These are phyloP conservation scores for Geranium incanum DNA, from an alignment of 441 rosid genomes.

Conservation along the genomic window DNA sequence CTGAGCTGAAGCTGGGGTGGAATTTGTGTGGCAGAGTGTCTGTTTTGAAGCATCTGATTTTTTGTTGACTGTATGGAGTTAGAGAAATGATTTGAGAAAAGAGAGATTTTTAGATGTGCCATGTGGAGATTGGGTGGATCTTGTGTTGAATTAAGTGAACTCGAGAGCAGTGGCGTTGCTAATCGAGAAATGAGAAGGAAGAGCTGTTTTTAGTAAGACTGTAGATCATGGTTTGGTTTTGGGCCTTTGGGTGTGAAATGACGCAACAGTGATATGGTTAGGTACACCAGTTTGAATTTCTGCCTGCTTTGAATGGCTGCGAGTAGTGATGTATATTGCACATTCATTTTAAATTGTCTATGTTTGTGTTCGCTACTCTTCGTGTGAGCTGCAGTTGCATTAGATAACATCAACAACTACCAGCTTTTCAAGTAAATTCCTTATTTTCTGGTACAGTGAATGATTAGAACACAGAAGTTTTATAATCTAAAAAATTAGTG, in stretches of 20 bases:
- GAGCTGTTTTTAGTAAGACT: not conserved
- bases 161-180: not conserved
- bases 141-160: constrained; percentile 5
- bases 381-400: not conserved
- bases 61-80: constrained; percentile 17
- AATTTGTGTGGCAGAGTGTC: constrained; percentile 13
- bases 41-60: not conserved
- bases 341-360: not conserved
- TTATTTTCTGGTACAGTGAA: not conserved
- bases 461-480: not conserved
- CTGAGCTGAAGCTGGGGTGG: constrained; percentile 16
- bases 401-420: not conserved
- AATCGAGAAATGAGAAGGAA: not conserved
- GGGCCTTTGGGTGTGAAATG: not conserved
- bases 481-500: not conserved
- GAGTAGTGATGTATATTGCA: not conserved
- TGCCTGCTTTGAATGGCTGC: not conserved
- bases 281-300: not conserved
- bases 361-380: not conserved
- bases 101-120: not conserved
- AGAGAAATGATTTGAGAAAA: constrained; percentile 7
- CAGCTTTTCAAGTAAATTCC: not conserved
- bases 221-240: constrained; percentile 3
- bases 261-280: constrained; percentile 4
- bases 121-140: not conserved